Base-by-base conservation (phyloP, 2,329 filamentous ascomycete species). In the Claviceps sp. region DNA sequence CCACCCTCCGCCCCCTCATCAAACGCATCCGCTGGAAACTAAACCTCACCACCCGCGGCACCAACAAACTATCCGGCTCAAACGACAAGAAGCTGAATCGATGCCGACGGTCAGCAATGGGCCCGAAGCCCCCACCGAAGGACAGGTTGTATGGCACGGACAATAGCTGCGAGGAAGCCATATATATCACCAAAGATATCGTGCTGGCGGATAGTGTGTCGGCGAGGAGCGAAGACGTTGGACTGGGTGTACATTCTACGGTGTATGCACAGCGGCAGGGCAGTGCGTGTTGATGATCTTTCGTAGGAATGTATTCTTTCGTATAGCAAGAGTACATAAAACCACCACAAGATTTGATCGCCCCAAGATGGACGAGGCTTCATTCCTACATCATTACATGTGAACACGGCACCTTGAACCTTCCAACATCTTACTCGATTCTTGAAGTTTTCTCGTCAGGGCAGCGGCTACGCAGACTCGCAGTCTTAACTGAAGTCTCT, bases 1-100 rank as follows among this genome's bases (percentile, higher is more conserved):
- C 72, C 5, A 75, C 73, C 0, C 62, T 76, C 5, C 69, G 71
- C 0, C 74, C 74, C 0, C 63, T 77, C 1, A 52, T 69, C 54
- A 66, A 66, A 51, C 36, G 58, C 26, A 45, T 71, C 43, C 61
- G 59, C 49, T 61, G 66, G 51, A 37, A 58, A 34, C 46, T 71
- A 40, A 62, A 59, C 47, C 61, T 65, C 44, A 54, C 56, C 43
- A 56, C 56, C 2, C 39, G 16, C 39, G 37, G 45, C 13, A 45
- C 43, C 2, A 42, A 8, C 8, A 7, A 14, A 23, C 29, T 34
- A 34, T 34, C 29, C 3, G 9, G 29, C 29, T 13, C 48, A 26
- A n/a, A 7, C 14, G 37, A 26, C 7, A 20, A 16, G 9, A 45
- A 36, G 40, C 26, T 37, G 4, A 17, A 38, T 11, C n/a, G 17